These are phyloP conservation scores for Boletus pseudo-olivaceus DNA, from an alignment of 768 basidiomycete species.

Conservation along the genomic window DNA sequence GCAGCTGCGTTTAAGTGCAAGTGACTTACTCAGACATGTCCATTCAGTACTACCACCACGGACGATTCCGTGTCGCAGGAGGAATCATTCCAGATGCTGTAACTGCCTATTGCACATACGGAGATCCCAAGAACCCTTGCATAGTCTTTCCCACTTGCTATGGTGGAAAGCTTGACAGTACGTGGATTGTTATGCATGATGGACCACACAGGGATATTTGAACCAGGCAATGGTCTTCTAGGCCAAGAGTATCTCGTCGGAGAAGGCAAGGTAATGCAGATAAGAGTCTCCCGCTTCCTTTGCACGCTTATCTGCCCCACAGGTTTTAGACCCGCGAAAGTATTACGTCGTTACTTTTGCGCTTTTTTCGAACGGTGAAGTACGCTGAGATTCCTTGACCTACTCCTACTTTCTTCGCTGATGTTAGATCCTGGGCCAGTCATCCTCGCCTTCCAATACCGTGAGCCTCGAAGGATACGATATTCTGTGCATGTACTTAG, in stretches of 20 bases:
- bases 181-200: conserved; percentile 16
- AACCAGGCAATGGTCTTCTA: conserved; percentile 26
- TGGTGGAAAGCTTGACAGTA: conserved; percentile 50
- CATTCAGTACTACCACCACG: conserved; percentile 51
- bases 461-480: conserved; percentile 3
- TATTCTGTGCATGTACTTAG: background rate
- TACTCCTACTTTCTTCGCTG: background rate
- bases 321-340: conserved; percentile 48
- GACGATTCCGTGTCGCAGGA: conserved; percentile 49
- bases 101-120: conserved; percentile 59
- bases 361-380: conserved; percentile 59
- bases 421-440: conserved; percentile 31
- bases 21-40: conserved; percentile 13
- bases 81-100: conserved; percentile 54
- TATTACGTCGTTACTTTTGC: conserved; percentile 58
- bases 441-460: conserved; percentile 57
- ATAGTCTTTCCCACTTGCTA: conserved; percentile 61
- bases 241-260: conserved; percentile 52
- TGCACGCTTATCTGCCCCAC: background rate
- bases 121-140: conserved; percentile 50
- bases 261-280: conserved; percentile 40
- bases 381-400: conserved; percentile 17
- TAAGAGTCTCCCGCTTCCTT: background rate
- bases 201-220: background rate
- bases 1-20: background rate